Evolutionary conservation across 169 alveolate species (phyloP), one percentile per base, ranked within the genome.

Genomic region (Pseudocohnilembus persalinus): DNA sequence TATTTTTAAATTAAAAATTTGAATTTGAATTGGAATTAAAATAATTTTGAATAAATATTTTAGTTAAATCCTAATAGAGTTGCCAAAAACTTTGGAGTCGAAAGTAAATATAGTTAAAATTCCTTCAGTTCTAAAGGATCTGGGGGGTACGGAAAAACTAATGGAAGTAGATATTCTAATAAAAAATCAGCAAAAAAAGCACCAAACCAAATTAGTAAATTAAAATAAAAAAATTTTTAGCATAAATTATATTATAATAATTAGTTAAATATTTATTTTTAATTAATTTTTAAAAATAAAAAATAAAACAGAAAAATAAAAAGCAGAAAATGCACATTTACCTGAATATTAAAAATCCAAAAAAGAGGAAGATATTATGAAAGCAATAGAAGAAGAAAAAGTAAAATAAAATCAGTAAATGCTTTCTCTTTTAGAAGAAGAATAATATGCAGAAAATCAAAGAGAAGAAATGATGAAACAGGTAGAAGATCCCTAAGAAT

Each of bases 371-470:
- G 68, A 49, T 49, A 49, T 49, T 30, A 49, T 74, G 20, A 87
- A 83, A 68, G 29, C 75, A 75, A 34, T 87, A 76, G 89, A 88
- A 65, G 87, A 88, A 1, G 29, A 72, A 20, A 77, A 83, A 34
- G 75, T 73, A 33, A 77, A 33, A 78, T 27, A 87, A 73, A 68
- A 78, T 26, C 33, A 76, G 81, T 79, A 81, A 87, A 81, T 81
- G 85, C 81, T 81, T 30, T 31, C 76, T 26, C 28, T 87, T 6
- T 33, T 87, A 29, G 88, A 81, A 34, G 73, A 81, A 25, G 84
- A 81, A 74, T 81, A 87, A 82, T 33, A 32, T 33, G 79, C 28
- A 65, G 92, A 88, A 49, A 27, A 77, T 29, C 80, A 88, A 73
- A 76, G 89, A 63, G 92, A 88, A 83, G 83, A 82, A 20, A 63